Conservation (phyloP, 148 eudicot genomes). For the Heliosperma pusillum region DNA sequence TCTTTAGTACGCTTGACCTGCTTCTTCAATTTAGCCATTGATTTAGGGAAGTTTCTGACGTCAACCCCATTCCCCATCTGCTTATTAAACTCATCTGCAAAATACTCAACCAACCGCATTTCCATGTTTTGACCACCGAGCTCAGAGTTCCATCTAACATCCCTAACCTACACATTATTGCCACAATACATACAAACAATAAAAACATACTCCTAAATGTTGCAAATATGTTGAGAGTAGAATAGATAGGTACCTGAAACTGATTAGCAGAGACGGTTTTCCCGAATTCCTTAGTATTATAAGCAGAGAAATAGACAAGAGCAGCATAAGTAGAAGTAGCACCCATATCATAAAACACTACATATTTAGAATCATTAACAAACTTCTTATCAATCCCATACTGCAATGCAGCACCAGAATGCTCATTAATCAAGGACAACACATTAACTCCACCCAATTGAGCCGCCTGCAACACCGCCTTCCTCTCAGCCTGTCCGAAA, state of each 20-base stretch:
- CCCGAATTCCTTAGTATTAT: constrained; percentile 75
- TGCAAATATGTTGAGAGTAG: too few relatives aligned
- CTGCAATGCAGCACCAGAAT: constrained; percentile 91
- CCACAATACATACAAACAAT: neutral
- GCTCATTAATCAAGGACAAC: constrained; percentile 77
- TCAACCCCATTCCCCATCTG: constrained; percentile 77
- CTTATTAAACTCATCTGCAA: constrained; percentile 85
- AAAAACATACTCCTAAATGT: too few relatives aligned
- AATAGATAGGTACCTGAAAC: constrained; percentile 61
- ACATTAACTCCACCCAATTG: constrained; percentile 81
- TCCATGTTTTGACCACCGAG: constrained; percentile 97
- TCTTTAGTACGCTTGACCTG: constrained; percentile 99
- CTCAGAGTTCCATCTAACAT: constrained; percentile 89
- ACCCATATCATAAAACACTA: constrained; percentile 93
- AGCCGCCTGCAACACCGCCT: constrained; percentile 67
- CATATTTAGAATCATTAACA: constrained; percentile 74
- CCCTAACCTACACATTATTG: constrained; percentile 54
- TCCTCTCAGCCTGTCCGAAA: constrained; percentile 90
- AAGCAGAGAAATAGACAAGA: constrained; percentile 86
- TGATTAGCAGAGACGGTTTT: constrained; percentile 86
- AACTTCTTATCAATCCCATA: constrained; percentile 98
- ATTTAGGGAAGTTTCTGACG: constrained; percentile 78
- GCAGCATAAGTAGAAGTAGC: constrained; percentile 87
- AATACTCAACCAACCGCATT: constrained; percentile 79
- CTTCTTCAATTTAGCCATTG: constrained; percentile 98